These are phyloP conservation scores for Hymenoscyphus albidus DNA, from an alignment of 2,329 filamentous ascomycete genomes.

Conservation along the genomic window DNA sequence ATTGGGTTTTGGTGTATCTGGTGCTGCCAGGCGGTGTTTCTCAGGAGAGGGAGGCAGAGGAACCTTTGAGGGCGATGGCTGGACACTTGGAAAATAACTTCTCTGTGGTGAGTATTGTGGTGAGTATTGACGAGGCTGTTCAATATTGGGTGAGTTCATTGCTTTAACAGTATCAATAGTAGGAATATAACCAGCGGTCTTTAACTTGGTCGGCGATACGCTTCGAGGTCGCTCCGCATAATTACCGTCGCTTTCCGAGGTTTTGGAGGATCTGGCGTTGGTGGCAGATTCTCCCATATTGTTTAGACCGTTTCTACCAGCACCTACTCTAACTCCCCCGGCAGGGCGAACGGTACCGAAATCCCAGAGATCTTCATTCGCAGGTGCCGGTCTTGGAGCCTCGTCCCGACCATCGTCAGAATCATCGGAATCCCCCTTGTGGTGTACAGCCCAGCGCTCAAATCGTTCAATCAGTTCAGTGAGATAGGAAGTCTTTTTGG, in stretches of 20 bases:
- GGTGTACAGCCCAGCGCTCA: slow-evolving; percentile 78
- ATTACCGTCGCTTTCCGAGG: slow-evolving; percentile 46
- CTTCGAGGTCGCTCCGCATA: slow-evolving; percentile 51
- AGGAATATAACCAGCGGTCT: slow-evolving; percentile 36
- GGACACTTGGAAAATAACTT: slow-evolving; percentile 45
- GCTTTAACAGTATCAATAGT: slow-evolving; percentile 52
- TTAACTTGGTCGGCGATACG: slow-evolving; percentile 50
- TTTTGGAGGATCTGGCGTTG: slow-evolving; percentile 64
- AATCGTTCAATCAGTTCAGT: slow-evolving; percentile 93
- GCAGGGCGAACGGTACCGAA: slow-evolving; percentile 91
- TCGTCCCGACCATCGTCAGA: slow-evolving; percentile 50
- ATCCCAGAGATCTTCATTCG: slow-evolving; percentile 91
- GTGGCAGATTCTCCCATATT: slow-evolving; percentile 77
- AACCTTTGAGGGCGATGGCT: slow-evolving; percentile 53
- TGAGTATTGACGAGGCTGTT: slow-evolving; percentile 54
- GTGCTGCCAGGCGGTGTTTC: slow-evolving; percentile 39
- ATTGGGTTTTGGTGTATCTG: slow-evolving; percentile 48
- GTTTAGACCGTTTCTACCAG: slow-evolving; percentile 57
- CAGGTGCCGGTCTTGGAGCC: slow-evolving; percentile 42
- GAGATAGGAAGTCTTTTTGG: slow-evolving; percentile 93
- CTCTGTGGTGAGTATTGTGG: slow-evolving; percentile 44
- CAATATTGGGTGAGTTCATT: slow-evolving; percentile 39
- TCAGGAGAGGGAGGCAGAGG: slow-evolving; percentile 58
- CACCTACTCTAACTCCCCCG: slow-evolving; percentile 57
- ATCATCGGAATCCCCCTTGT: slow-evolving; percentile 70